A percentile compares a stretch with the other conserved stretches of the same genome.
Conservation (phyloP, 2,329 filamentous ascomycete species). For the Fusarium paranaense region DNA sequence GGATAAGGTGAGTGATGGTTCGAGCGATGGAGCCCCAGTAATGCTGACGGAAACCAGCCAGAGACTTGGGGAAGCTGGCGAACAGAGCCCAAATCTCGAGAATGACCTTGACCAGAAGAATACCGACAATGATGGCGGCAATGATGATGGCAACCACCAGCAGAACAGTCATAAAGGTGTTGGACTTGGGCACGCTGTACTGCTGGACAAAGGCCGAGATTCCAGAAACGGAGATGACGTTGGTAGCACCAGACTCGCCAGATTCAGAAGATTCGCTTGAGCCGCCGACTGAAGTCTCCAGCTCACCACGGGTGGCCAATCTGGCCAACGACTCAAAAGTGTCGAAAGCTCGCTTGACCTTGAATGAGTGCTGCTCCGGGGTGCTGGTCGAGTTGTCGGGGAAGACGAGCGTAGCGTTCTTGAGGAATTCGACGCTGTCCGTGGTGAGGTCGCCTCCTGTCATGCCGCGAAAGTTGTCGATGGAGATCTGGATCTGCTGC, state of each 20-base stretch:
- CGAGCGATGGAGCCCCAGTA: conserved; percentile 95
- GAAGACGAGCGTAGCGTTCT: conserved; percentile 81
- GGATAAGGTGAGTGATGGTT: conserved; percentile 88
- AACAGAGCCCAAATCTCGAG: conserved; percentile 93
- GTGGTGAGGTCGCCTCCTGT: conserved; percentile 90
- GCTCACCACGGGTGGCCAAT: conserved; percentile 67
- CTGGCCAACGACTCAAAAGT: conserved; percentile 61
- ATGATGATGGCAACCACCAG: conserved; percentile 90
- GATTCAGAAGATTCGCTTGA: conserved; percentile 38
- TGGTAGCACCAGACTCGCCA: conserved; percentile 51
- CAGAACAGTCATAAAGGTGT: conserved; percentile 96
- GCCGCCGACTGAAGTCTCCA: conserved; percentile 61
- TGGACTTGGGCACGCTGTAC: conserved; percentile 85
- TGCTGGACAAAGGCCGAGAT: conserved; percentile 87
- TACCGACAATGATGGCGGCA: conserved; percentile 83
- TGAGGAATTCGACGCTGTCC: conserved; percentile 80
- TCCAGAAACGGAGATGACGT: conserved; percentile 69
- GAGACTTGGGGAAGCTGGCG: conserved; percentile 82
- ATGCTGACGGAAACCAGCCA: conserved; percentile 89
- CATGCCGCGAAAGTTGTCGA: conserved; percentile 82
- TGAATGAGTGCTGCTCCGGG: conserved; percentile 52
- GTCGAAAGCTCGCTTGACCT: conserved; percentile 67
- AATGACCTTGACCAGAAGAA: conserved; percentile 90
- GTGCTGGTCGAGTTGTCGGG: conserved; percentile 67
- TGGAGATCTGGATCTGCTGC: conserved; percentile 81